Conservation (phyloP, 2,329 filamentous ascomycete species). For the Microdochium paspali region DNA sequence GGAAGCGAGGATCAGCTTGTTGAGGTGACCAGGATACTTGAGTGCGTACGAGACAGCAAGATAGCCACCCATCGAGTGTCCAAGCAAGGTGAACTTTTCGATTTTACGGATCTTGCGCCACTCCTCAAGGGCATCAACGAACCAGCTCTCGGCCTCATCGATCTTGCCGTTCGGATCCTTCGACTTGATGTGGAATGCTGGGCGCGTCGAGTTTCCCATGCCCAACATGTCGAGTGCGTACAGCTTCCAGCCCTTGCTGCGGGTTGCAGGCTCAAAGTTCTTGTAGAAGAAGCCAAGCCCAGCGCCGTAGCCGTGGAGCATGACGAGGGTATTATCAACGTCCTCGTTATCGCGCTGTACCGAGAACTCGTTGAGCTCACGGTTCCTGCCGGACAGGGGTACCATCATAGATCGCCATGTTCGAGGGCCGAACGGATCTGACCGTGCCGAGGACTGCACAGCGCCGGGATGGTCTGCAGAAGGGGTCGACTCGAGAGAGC, state of each 20-base stretch:
- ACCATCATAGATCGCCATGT: slow-evolving; percentile 84
- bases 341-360: slow-evolving; percentile 75
- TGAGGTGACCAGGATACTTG: slow-evolving; percentile 89
- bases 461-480: slow-evolving; percentile 28
- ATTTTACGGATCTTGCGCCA: slow-evolving; percentile 86
- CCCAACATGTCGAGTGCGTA: slow-evolving; percentile 93
- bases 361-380: slow-evolving; percentile 86
- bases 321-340: slow-evolving; percentile 79
- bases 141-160: slow-evolving; percentile 86
- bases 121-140: slow-evolving; percentile 91
- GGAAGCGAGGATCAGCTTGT: slow-evolving; percentile 92
- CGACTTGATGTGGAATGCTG: slow-evolving; percentile 73
- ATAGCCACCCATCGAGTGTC: slow-evolving; percentile 90
- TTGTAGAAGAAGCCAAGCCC: slow-evolving; percentile 97
- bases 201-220: slow-evolving; percentile 83
- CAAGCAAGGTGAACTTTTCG: slow-evolving; percentile 85
- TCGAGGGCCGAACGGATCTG: slow-evolving; percentile 76
- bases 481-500: slow-evolving; percentile 30
- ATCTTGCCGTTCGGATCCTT: slow-evolving; percentile 76
- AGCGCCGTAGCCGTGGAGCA: slow-evolving; percentile 94
- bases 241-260: slow-evolving; percentile 72
- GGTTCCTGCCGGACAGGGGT: slow-evolving; percentile 71
- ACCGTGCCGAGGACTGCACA: slow-evolving; percentile 35
- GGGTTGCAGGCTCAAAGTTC: slow-evolving; percentile 84
- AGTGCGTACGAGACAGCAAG: slow-evolving; percentile 90